These are phyloP conservation scores for Tubosaeta brunneosetosa DNA, from an alignment of 768 basidiomycete genomes.

Conservation along the genomic window DNA sequence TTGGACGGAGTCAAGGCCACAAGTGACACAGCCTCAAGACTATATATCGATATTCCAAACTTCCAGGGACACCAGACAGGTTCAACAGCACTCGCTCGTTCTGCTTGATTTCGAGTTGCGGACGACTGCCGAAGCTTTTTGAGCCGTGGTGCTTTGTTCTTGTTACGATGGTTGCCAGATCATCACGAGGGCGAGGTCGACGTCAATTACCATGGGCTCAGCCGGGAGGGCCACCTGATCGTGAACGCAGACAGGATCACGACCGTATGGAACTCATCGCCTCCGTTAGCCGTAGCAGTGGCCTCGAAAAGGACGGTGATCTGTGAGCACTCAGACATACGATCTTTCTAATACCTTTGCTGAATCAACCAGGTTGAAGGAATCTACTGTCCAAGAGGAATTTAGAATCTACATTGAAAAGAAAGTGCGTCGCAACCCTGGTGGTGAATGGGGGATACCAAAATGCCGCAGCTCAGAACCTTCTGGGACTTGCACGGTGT, in stretches of 20 bases:
- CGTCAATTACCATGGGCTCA: not conserved
- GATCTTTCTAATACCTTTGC: slow-evolving; percentile 3
- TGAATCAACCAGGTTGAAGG: slow-evolving; percentile 52
- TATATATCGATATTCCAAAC: not conserved
- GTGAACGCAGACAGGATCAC: slow-evolving; percentile 1
- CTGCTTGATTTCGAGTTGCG: slow-evolving; percentile 10
- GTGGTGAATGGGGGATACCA: not conserved
- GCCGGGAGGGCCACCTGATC: not conserved
- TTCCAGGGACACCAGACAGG: not conserved
- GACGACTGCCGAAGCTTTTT: slow-evolving; percentile 1
- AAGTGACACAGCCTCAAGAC: no score
- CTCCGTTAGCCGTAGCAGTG: slow-evolving; percentile 73
- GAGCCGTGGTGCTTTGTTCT: not conserved
- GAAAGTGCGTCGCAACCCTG: slow-evolving; percentile 44
- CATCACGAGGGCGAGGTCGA: slow-evolving; percentile 14
- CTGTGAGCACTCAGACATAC: slow-evolving; percentile 45
- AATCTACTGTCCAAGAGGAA: slow-evolving; percentile 55
- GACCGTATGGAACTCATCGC: slow-evolving; percentile 59
- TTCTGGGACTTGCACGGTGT: slow-evolving; percentile 40
- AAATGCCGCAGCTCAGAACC: slow-evolving; percentile 40
- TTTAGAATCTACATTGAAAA: slow-evolving; percentile 60
- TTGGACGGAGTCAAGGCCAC: no score
- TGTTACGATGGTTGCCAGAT: slow-evolving; percentile 6
- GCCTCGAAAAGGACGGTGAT: slow-evolving; percentile 69
- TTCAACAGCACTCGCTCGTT: slow-evolving; percentile 7